Conservation (phyloP, 495 filamentous ascomycete genomes). For the Penicillium taxi region DNA sequence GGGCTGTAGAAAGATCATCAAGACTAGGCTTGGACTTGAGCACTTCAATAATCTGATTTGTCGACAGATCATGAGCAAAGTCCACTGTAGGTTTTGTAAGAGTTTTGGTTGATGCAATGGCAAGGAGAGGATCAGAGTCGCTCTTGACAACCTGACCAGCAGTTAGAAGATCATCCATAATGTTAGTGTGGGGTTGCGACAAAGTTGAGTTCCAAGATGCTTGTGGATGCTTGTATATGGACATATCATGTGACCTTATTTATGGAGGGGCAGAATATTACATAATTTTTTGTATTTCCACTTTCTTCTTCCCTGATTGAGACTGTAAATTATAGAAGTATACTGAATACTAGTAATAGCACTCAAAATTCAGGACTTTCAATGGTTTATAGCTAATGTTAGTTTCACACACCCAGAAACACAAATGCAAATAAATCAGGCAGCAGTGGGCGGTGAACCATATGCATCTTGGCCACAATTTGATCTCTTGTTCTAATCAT, state of each 20-base stretch:
- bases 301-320: too few relatives aligned
- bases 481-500: too few relatives aligned
- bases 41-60: conserved; percentile 52
- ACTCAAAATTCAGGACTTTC: too few relatives aligned
- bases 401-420: too few relatives aligned
- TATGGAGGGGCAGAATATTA: too few relatives aligned
- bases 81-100: conserved; percentile 9
- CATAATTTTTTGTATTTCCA: too few relatives aligned
- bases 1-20: conserved; percentile 43
- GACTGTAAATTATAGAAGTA: too few relatives aligned
- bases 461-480: too few relatives aligned
- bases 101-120: conserved; percentile 9
- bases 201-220: conserved; percentile 5
- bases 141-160: conserved; percentile 33
- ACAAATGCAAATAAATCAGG: too few relatives aligned
- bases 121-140: conserved; percentile 15
- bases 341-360: too few relatives aligned
- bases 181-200: conserved; percentile 4
- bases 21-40: conserved; percentile 59
- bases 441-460: too few relatives aligned
- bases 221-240: conserved; percentile 26
- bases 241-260: conserved; percentile 30
- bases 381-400: too few relatives aligned
- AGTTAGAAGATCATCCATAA: conserved; percentile 39
- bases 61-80: conserved; percentile 27